Percentiles rank a stretch among this genome's conserved stretches.
These are phyloP conservation scores for Ophidiomyces ophidiicola DNA, from an alignment of 2,329 filamentous ascomycete genomes.

Conservation along the genomic window DNA sequence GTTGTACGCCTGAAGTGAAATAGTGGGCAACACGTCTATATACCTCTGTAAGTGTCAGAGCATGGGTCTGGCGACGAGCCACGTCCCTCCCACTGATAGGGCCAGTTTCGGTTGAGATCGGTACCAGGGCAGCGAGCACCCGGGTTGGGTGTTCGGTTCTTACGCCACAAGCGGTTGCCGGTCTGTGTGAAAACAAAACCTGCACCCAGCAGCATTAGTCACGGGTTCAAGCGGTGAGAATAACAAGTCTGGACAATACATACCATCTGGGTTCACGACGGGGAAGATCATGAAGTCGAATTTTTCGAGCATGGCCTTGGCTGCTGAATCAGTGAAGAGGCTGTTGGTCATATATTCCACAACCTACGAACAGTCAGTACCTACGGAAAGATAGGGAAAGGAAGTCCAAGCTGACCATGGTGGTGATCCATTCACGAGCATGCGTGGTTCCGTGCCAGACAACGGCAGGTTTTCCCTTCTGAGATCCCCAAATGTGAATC, in stretches of 20 bases:
- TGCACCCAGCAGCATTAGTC: conserved; percentile 16
- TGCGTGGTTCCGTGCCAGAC: conserved; percentile 49
- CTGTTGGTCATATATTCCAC: conserved; percentile 42
- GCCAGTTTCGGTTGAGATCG: conserved; percentile 52
- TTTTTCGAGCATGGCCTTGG: conserved; percentile 42
- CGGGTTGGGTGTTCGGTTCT: conserved; percentile 41
- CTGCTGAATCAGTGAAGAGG: conserved; percentile 34
- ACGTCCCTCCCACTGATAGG: conserved; percentile 37
- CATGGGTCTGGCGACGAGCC: conserved; percentile 44
- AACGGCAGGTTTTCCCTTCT: conserved; percentile 41
- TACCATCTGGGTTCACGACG: conserved; percentile 50
- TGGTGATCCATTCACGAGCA: conserved; percentile 49
- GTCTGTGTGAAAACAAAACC: conserved; percentile 50
- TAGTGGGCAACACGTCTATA: background rate
- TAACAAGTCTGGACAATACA: background rate
- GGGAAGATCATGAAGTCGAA: conserved; percentile 57
- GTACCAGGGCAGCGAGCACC: conserved; percentile 37
- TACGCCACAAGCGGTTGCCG: conserved; percentile 49
- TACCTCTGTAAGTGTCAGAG: conserved; percentile 36
- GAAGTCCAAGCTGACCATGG: conserved; percentile 32
- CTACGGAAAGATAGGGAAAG: background rate
- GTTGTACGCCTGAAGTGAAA: background rate
- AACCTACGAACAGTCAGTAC: conserved; percentile 3
- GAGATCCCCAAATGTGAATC: conserved; percentile 43
- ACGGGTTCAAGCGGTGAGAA: background rate